Evolutionary conservation across 2,329 filamentous ascomycete genomes (phyloP).

Genomic region (Aspergillus clavatus): DNA sequence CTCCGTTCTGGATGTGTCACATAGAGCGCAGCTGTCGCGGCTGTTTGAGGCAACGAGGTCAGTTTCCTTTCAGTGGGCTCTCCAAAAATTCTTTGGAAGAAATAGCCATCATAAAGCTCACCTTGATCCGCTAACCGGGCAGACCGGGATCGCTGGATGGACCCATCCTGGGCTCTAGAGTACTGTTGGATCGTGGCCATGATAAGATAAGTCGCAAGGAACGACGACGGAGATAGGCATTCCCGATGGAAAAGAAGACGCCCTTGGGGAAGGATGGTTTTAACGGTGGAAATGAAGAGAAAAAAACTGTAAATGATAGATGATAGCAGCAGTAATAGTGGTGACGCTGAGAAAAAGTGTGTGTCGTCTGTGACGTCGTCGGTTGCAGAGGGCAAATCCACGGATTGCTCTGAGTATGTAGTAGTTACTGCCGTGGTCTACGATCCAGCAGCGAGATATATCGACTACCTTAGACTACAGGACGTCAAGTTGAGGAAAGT

Average conservation of each 20-base stretch:
- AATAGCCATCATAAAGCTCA: constrained; percentile 17
- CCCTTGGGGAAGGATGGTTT: constrained; percentile 10
- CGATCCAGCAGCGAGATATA: background rate
- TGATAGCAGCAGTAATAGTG: background rate
- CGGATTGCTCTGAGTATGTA: too few species aligned
- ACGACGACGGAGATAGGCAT: constrained; percentile 15
- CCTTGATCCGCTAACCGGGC: constrained; percentile 32
- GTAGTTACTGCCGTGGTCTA: too few species aligned
- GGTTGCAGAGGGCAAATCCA: constrained; percentile 21
- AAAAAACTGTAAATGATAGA: background rate
- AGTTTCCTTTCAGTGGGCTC: too few species aligned
- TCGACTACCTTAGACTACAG: background rate
- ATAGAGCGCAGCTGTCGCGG: constrained; percentile 59
- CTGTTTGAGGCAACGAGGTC: constrained; percentile 30
- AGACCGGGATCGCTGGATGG: constrained; percentile 20
- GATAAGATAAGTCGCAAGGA: constrained; percentile 12
- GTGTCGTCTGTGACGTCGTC: constrained; percentile 29
- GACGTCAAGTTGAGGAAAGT: background rate
- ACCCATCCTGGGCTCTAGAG: constrained; percentile 10
- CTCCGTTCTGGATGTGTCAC: constrained; percentile 43
- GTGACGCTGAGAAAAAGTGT: constrained; percentile 3
- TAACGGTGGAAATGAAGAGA: constrained; percentile 10
- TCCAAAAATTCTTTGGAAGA: too few species aligned
- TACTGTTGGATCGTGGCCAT: constrained; percentile 32
- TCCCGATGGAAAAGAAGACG: constrained; percentile 12